Evolutionary conservation across 2,329 filamentous ascomycete species (phyloP), one percentile per base, ranked within the genome.

Genomic region (Cercospora sojina): DNA sequence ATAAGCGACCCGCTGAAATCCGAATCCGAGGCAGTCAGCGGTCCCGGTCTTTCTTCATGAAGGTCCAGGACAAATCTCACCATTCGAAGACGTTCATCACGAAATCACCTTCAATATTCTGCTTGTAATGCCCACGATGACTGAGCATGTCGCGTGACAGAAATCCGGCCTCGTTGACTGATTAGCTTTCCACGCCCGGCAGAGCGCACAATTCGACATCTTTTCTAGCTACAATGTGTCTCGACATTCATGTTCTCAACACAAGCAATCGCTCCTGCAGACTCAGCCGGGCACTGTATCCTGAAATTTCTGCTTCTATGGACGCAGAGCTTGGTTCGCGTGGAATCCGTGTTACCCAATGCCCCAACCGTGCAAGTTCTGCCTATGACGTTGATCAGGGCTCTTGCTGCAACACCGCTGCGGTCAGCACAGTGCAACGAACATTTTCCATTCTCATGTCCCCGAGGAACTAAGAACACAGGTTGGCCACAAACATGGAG

Each of bases 401-500:
- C 20, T 29, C 23, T 53, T 25, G 25, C 23, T 41, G 43, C 47
- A 25, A 23, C 47, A 51, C 20, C 10, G 12, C 47, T 23, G 23
- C 47, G 3, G 23, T 53, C 12, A 53, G 47, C 20, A 53, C 47
- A 27, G 23, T 25, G 3, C 23, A 23, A 27, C 4, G 8, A 6
- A 53, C 3, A 29, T 53, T 3, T 16, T 16, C 23, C 13, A 23
- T 16, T n/a, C 13, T 23, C 23, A 23, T 25, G 4, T 16, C 13
- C 9, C 23, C 23, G 13, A 53, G 7, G 7, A 8, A 8, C 47
- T 25, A 27, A 23, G 25, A 27, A 53, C 47, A 23, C 20, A 27
- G 12, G 13, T 25, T 20, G n/a, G 2, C 16, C 47, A 53, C 47
- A 13, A 2, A 16, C 29, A 78, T 78, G 76, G 74, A 75, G 32